Percentiles rank a stretch among this genome's conserved stretches.
These are phyloP conservation scores for Polytrichum commune DNA, from an alignment of 225 moss, liverwort and hornwort genomes.

Conservation along the genomic window DNA sequence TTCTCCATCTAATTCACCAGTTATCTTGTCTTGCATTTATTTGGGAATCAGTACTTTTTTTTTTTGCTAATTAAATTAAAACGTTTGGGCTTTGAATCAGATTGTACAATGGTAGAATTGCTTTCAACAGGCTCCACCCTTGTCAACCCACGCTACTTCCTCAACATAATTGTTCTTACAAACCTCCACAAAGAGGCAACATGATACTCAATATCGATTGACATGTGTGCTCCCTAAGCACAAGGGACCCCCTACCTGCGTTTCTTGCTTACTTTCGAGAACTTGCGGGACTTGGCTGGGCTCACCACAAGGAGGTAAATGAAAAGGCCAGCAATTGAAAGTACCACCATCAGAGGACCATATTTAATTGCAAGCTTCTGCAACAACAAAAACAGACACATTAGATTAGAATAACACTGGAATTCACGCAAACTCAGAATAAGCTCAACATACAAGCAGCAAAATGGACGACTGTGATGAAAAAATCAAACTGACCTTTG, in stretches of 20 bases:
- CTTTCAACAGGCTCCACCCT: background rate
- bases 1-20: too few relatives aligned
- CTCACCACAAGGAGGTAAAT: constrained; percentile 35
- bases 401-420: too few relatives aligned
- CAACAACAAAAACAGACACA: constrained; percentile 1
- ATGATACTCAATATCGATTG: background rate
- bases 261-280: constrained; percentile 37
- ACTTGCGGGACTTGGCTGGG: constrained; percentile 53
- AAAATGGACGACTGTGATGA: too few relatives aligned
- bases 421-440: too few relatives aligned
- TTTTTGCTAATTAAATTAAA: too few relatives aligned
- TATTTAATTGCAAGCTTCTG: constrained; percentile 47
- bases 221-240: background rate
- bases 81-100: too few relatives aligned
- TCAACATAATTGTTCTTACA: constrained; percentile 14
- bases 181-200: background rate
- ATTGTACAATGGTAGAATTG: too few relatives aligned
- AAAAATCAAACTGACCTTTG: too few relatives aligned
- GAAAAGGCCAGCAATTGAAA: constrained; percentile 50
- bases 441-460: too few relatives aligned
- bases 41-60: too few relatives aligned
- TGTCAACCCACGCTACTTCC: background rate
- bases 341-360: constrained; percentile 51
- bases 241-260: constrained; percentile 3
- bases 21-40: too few relatives aligned